These are phyloP conservation scores for Phytophthora boehmeriae DNA, from an alignment of 352 stramenopile species.

Conservation along the genomic window DNA sequence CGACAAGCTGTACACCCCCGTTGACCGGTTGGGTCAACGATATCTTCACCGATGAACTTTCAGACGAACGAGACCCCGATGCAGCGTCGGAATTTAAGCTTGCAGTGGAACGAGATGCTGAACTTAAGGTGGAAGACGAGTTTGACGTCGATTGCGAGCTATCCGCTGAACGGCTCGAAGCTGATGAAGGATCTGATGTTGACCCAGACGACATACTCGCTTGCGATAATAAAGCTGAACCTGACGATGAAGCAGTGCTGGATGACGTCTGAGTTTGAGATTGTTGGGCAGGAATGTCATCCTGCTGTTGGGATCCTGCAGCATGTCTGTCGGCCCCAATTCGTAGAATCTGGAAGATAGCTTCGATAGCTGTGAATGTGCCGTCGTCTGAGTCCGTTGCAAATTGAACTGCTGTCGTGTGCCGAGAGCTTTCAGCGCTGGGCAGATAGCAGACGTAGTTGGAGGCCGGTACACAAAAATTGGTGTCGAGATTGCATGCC, in stretches of 20 bases:
- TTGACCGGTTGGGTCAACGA: slow-evolving; percentile 46
- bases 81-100: slow-evolving; percentile 14
- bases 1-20: slow-evolving; percentile 44
- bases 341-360: slow-evolving; percentile 45
- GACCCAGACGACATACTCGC: slow-evolving; percentile 1
- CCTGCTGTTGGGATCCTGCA: neutral
- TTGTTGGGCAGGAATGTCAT: slow-evolving; percentile 6
- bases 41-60: slow-evolving; percentile 35
- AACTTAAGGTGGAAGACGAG: slow-evolving; percentile 15
- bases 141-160: neutral
- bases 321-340: slow-evolving; percentile 22
- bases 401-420: slow-evolving; percentile 24
- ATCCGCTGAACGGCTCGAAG: slow-evolving; percentile 7
- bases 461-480: slow-evolving; percentile 30
- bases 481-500: slow-evolving; percentile 25
- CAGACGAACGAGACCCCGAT: slow-evolving; percentile 12
- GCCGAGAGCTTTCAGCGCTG: neutral
- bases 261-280: slow-evolving; percentile 1
- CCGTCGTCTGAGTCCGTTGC: slow-evolving; percentile 24
- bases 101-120: slow-evolving; percentile 6
- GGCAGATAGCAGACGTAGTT: slow-evolving; percentile 50
- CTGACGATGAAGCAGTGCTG: slow-evolving; percentile 7
- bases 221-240: slow-evolving; percentile 3
- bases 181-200: neutral
- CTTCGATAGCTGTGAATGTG: slow-evolving; percentile 34